Percentiles rank a stretch among this genome's conserved stretches.
phyloP scores from a whole-genome alignment of 2,329 filamentous ascomycete species.

The Xylaria digitata region DNA sequence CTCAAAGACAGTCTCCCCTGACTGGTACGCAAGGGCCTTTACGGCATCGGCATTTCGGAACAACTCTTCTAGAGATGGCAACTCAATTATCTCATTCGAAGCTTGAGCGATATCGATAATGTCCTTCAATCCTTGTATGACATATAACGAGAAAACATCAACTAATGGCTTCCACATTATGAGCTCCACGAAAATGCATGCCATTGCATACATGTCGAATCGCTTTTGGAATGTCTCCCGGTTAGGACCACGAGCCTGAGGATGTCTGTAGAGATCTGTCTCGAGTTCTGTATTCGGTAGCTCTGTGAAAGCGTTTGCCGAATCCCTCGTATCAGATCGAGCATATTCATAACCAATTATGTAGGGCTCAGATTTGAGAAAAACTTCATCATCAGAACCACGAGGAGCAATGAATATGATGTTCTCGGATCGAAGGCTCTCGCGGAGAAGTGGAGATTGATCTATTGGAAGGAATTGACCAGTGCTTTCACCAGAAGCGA shows the following conservation, averaged over 20 bases:
- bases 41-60: conserved; percentile 13
- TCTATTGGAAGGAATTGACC: no score
- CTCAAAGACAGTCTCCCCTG: conserved; percentile 16
- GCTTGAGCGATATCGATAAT: conserved; percentile 14
- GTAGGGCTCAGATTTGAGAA: conserved; percentile 38
- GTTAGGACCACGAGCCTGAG: conserved; percentile 32
- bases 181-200: conserved; percentile 35
- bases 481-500: no score
- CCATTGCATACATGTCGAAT: conserved; percentile 43
- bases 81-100: conserved; percentile 9
- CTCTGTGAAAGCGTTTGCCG: conserved; percentile 38
- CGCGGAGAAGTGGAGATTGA: no score
- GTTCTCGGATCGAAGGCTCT: conserved; percentile 46
- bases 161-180: conserved; percentile 35
- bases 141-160: conserved; percentile 22
- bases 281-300: conserved; percentile 36
- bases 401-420: conserved; percentile 44
- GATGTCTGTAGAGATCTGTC: conserved; percentile 41
- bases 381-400: conserved; percentile 28
- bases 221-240: conserved; percentile 41
- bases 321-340: conserved; percentile 31
- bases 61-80: conserved; percentile 20
- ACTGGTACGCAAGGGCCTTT: conserved; percentile 1
- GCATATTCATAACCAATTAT: conserved; percentile 42
- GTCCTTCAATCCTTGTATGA: conserved; percentile 1